Evolutionary conservation across 257 asterid species (phyloP).

Genomic region (Solanum chiquidenum): DNA sequence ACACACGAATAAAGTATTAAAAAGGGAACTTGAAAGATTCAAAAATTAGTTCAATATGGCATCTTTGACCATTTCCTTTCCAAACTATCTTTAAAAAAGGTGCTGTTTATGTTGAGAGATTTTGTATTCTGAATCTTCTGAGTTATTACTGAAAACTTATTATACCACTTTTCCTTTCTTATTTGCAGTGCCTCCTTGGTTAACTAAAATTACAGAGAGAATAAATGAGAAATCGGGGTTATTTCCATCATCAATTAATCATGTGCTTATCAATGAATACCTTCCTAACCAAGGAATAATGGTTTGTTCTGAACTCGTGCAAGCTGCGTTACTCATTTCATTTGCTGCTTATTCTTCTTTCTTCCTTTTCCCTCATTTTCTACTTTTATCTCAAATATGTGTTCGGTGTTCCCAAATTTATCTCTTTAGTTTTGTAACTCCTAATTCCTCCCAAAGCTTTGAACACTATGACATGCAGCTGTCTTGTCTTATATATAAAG

Average conservation of each 20-base stretch:
- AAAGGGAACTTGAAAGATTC: background rate
- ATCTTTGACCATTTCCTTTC: background rate
- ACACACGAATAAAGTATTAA: background rate
- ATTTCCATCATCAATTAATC: conserved; percentile 83
- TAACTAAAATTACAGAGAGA: conserved; percentile 44
- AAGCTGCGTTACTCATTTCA: background rate
- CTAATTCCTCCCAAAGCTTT: background rate
- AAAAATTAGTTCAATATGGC: background rate
- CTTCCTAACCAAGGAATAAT: conserved; percentile 85
- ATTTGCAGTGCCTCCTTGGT: conserved; percentile 90
- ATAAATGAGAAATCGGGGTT: conserved; percentile 43
- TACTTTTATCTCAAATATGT: background rate
- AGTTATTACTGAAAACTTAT: background rate
- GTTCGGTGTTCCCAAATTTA: background rate
- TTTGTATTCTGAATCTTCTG: background rate
- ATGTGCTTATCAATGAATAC: conserved; percentile 91
- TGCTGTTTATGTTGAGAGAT: background rate
- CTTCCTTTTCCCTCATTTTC: background rate
- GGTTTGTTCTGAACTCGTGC: conserved; percentile 29
- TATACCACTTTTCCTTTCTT: background rate
- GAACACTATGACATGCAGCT: background rate
- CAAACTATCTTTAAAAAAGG: background rate
- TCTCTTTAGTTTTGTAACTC: background rate
- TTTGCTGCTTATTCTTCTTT: background rate
- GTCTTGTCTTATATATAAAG: background rate